These are phyloP conservation scores for Allium fistulosum DNA, from an alignment of 106 monocot species.

Conservation along the genomic window DNA sequence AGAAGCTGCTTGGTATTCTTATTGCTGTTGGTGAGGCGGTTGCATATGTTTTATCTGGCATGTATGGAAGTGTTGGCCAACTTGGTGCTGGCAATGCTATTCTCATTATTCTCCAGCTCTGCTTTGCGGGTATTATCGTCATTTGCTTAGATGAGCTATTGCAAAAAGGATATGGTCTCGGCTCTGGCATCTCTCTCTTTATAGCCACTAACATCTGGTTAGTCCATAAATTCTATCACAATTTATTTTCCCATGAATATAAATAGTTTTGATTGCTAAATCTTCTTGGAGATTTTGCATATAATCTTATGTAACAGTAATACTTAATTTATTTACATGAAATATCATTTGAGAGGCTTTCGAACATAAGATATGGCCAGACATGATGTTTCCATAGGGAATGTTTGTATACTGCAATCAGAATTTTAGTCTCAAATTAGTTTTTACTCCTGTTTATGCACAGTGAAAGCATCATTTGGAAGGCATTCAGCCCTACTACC, in stretches of 20 bases:
- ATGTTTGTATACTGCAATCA: no score
- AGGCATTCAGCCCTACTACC: constrained; percentile 20
- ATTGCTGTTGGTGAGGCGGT: constrained; percentile 63
- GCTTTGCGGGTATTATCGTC: constrained; percentile 66
- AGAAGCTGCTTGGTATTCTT: constrained; percentile 56
- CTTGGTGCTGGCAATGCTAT: constrained; percentile 54
- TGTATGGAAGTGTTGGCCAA: constrained; percentile 58
- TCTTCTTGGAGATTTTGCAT: no score
- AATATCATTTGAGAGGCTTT: no score
- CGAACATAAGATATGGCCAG: no score
- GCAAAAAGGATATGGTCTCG: constrained; percentile 69
- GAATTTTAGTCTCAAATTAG: no score
- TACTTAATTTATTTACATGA: no score
- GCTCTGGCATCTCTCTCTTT: constrained; percentile 55
- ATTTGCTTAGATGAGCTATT: constrained; percentile 63
- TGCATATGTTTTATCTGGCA: constrained; percentile 66
- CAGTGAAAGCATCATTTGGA: constrained; percentile 21
- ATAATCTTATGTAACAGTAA: no score
- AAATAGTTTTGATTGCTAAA: background rate
- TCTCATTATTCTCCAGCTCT: constrained; percentile 51
- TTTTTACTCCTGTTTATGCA: background rate
- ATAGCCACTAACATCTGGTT: constrained; percentile 56
- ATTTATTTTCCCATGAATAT: background rate
- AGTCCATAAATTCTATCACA: background rate
- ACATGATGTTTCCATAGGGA: no score